These are phyloP conservation scores for Verticillium albo-atrum DNA, from an alignment of 2,329 filamentous ascomycete genomes.

Conservation along the genomic window DNA sequence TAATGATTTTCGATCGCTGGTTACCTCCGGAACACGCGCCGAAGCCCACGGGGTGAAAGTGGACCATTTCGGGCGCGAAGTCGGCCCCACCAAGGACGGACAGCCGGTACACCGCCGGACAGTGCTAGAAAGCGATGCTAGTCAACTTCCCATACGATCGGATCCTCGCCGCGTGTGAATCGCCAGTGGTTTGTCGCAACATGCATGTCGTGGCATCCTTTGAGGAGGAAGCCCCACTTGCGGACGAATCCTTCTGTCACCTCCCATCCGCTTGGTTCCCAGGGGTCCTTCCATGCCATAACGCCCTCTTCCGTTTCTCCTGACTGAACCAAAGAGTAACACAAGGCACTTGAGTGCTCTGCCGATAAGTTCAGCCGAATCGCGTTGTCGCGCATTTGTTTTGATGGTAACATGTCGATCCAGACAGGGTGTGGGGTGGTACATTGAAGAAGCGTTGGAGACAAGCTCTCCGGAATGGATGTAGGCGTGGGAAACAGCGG, in stretches of 20 bases:
- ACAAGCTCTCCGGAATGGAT: neutral
- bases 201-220: slow-evolving; percentile 30
- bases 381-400: neutral
- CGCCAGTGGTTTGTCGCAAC: slow-evolving; percentile 35
- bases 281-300: slow-evolving; percentile 33
- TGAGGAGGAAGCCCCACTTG: slow-evolving; percentile 32
- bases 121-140: no score
- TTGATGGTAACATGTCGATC: neutral
- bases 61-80: no score
- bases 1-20: no score
- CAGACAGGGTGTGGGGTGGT: neutral
- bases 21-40: no score
- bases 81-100: no score
- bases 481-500: no score
- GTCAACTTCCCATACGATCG: slow-evolving; percentile 8
- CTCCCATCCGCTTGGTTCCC: slow-evolving; percentile 34
- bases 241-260: slow-evolving; percentile 31
- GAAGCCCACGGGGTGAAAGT: no score
- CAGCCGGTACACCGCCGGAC: no score
- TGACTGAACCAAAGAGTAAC: neutral
- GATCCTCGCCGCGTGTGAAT: slow-evolving; percentile 17
- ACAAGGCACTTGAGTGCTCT: neutral
- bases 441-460: neutral
- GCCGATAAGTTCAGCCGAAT: neutral
- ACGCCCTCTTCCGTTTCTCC: slow-evolving; percentile 3